These are phyloP conservation scores for Peronospora destructor DNA, from an alignment of 352 stramenopile species.

Conservation along the genomic window DNA sequence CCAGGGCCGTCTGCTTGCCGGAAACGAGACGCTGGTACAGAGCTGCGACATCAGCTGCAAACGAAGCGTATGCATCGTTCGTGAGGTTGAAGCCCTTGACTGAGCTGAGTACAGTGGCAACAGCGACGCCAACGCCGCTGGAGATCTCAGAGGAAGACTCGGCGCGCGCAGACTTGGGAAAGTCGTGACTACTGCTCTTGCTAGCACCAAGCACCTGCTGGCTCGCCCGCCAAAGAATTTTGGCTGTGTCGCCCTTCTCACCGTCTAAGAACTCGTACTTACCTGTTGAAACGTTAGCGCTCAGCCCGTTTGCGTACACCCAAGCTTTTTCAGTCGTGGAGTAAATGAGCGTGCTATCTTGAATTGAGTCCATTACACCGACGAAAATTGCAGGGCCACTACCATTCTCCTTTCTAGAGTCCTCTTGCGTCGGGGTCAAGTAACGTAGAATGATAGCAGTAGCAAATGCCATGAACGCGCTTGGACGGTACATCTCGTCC, in stretches of 20 bases:
- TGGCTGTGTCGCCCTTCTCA: slow-evolving; percentile 22
- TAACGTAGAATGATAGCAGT: slow-evolving; percentile 42
- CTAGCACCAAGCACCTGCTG: slow-evolving; percentile 23
- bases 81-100: slow-evolving; percentile 38
- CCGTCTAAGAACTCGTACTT: slow-evolving; percentile 58
- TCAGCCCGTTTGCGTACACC: slow-evolving; percentile 41
- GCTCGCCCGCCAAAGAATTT: slow-evolving; percentile 26
- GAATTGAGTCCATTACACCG: slow-evolving; percentile 42
- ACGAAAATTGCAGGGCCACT: slow-evolving; percentile 24
- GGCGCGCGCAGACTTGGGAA: slow-evolving; percentile 26
- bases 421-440: slow-evolving; percentile 36
- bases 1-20: slow-evolving; percentile 29
- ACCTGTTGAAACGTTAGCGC: slow-evolving; percentile 41
- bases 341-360: slow-evolving; percentile 28
- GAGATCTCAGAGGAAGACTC: slow-evolving; percentile 29
- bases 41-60: slow-evolving; percentile 40
- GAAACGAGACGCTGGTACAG: slow-evolving; percentile 15
- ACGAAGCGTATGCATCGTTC: slow-evolving; percentile 30
- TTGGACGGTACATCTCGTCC: slow-evolving; percentile 22
- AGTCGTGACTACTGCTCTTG: slow-evolving; percentile 36
- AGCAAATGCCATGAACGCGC: slow-evolving; percentile 44
- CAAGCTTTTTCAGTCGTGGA: slow-evolving; percentile 38
- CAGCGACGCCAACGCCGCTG: slow-evolving; percentile 30
- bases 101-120: slow-evolving; percentile 36
- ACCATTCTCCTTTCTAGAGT: slow-evolving; percentile 19